These are phyloP conservation scores for Kregervanrija delftensis DNA, from an alignment of 805 yeast species.

Conservation along the genomic window DNA sequence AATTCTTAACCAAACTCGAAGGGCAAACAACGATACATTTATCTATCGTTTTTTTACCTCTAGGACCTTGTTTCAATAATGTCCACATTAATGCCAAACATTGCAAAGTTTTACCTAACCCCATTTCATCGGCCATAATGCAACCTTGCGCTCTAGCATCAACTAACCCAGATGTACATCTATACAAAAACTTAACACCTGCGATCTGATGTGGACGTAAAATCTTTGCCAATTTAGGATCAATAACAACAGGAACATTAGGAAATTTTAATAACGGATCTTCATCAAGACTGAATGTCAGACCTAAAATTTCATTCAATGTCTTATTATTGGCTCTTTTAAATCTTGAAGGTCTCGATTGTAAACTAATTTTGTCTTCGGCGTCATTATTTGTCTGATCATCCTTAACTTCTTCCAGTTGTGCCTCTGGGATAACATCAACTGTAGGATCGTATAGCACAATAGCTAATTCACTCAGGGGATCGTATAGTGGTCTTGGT, in stretches of 20 bases:
- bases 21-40: slow-evolving; percentile 95
- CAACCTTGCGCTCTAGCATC: slow-evolving; percentile 87
- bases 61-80: slow-evolving; percentile 77
- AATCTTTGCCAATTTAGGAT: slow-evolving; percentile 76
- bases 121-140: slow-evolving; percentile 99
- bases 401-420: slow-evolving; percentile 25
- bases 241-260: slow-evolving; percentile 92
- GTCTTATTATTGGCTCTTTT: slow-evolving; percentile 50
- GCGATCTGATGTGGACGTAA: slow-evolving; percentile 95
- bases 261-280: slow-evolving; percentile 48
- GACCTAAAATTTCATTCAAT: slow-evolving; percentile 75
- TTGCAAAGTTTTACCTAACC: slow-evolving; percentile 94
- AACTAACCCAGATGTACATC: slow-evolving; percentile 84
- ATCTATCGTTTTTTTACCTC: slow-evolving; percentile 73
- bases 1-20: slow-evolving; percentile 83
- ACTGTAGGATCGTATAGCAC: slow-evolving; percentile 94
- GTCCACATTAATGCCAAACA: slow-evolving; percentile 94
- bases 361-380: slow-evolving; percentile 16
- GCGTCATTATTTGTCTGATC: slow-evolving; percentile 18
- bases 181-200: slow-evolving; percentile 84
- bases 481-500: slow-evolving; percentile 95
- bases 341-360: slow-evolving; percentile 24
- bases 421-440: slow-evolving; percentile 41
- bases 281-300: slow-evolving; percentile 45
- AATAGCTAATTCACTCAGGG: slow-evolving; percentile 86